These are phyloP conservation scores for Thamnidium elegans DNA, from an alignment of 192 early-diverging fungal species.

Conservation along the genomic window DNA sequence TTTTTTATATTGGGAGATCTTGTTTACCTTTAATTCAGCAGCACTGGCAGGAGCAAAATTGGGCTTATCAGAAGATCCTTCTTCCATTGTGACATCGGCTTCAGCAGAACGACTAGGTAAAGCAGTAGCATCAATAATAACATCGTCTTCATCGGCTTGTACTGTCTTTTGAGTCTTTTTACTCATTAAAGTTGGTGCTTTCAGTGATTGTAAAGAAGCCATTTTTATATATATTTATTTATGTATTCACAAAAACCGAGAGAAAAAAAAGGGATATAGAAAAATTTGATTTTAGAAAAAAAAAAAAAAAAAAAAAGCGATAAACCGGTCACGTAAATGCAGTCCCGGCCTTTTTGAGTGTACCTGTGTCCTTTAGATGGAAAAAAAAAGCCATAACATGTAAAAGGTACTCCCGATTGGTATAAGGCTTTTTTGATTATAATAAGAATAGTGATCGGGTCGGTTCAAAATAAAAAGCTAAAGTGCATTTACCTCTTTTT, in stretches of 20 bases:
- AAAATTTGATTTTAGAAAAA: constrained; percentile 7
- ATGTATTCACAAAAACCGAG: neutral
- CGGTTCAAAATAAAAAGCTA: too few relatives aligned
- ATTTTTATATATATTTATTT: constrained; percentile 9
- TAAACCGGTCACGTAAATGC: too few relatives aligned
- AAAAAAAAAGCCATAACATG: too few relatives aligned
- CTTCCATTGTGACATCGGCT: constrained; percentile 43
- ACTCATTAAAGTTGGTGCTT: constrained; percentile 32
- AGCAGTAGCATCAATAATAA: constrained; percentile 62
- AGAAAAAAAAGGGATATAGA: constrained; percentile 1
- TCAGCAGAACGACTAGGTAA: constrained; percentile 26
- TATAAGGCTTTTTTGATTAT: too few relatives aligned
- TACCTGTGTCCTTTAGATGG: too few relatives aligned
- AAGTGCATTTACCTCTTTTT: too few relatives aligned
- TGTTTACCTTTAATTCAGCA: constrained; percentile 53
- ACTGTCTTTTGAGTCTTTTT: constrained; percentile 29
- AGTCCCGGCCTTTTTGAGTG: too few relatives aligned
- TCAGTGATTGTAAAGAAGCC: constrained; percentile 31
- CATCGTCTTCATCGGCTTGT: constrained; percentile 54
- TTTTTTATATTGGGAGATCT: too few relatives aligned
- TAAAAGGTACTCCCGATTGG: too few relatives aligned
- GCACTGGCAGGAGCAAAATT: constrained; percentile 46
- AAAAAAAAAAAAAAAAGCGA: too few relatives aligned
- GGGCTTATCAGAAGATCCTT: constrained; percentile 52
- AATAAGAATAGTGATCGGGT: too few relatives aligned